Conservation (phyloP, 176 grass and related monocot species). For the Ensete glaucum region DNA sequence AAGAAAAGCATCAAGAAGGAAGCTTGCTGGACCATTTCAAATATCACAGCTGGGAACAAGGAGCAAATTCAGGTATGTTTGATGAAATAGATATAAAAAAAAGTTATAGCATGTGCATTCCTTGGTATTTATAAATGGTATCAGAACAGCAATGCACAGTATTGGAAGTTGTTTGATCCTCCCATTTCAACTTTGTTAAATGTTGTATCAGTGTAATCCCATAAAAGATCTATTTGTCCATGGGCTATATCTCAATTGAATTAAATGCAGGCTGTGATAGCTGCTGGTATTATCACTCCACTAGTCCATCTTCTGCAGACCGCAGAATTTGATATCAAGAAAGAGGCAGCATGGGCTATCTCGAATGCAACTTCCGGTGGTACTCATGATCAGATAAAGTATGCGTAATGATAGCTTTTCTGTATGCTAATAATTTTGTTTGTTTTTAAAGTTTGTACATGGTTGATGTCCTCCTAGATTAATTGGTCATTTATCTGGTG, state of each 20-base stretch:
- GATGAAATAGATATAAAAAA: no score
- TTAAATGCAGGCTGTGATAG: constrained; percentile 45
- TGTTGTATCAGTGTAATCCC: no score
- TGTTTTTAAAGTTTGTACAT: neutral
- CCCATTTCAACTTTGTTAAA: no score
- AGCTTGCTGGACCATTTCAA: constrained; percentile 96
- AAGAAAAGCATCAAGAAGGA: constrained; percentile 99
- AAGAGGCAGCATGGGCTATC: no score
- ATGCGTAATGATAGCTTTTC: neutral
- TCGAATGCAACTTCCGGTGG: no score
- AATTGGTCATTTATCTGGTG: neutral
- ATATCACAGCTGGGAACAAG: constrained; percentile 91
- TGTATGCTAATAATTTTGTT: neutral
- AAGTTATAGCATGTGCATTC: no score
- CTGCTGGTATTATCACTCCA: constrained; percentile 44
- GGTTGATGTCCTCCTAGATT: neutral
- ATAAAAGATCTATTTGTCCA: neutral
- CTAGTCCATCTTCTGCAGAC: constrained; percentile 39
- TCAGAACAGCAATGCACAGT: no score
- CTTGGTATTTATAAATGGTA: no score
- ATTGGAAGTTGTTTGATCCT: no score
- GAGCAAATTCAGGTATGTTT: constrained; percentile 76
- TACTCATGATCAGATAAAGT: constrained; percentile 23
- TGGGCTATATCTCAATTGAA: neutral
- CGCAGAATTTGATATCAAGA: no score